Evolutionary conservation across 805 yeast species (phyloP), one percentile per base, ranked within the genome.

Genomic region (Sugiyamaella smithiae): DNA sequence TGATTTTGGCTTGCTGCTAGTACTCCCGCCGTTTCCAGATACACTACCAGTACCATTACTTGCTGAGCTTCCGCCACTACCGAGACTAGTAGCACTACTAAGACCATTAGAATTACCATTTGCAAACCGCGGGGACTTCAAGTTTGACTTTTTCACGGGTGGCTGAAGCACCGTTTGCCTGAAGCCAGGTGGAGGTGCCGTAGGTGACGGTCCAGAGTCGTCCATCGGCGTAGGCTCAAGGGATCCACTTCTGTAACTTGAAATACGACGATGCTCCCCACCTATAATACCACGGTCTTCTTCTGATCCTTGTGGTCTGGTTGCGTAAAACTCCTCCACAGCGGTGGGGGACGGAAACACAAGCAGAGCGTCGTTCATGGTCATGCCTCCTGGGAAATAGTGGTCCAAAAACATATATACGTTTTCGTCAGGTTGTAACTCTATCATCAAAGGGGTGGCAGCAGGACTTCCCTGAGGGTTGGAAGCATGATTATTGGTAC

Each of bases 381-480:
- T 44, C 61, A 57, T 56, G 26, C 57, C 59, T 4, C 37, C 25
- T 19, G 59, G 58, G 35, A 54, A 56, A 43, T 52, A 38, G 22
- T 45, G 53, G 26, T 56, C 54, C 33, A 53, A 35, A 33, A 56
- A 16, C 22, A 43, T 31, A 43, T 28, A 51, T 12, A 56, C 56
- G 31, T 41, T n/a, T 29, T 55, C 56, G 46, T 57, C 60, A 4
- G 61, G 60, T 40, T 52, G 57, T 8, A 56, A 49, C 8, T 46
- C 50, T 17, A 46, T 33, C 25, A 26, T 12, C 29, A 26, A 9
- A 9, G 46, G 46, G 22, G 40, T 44, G 17, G 23, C 31, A 51
- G 33, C 11, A 33, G 29, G 51, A 44, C 43, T 40, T 8, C 2
- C 19, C 11, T 16, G 38, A 12, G 38, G 3, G 11, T 26, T 26